Conservation (phyloP, 2,329 filamentous ascomycete species). For the Daldinia sp. region DNA sequence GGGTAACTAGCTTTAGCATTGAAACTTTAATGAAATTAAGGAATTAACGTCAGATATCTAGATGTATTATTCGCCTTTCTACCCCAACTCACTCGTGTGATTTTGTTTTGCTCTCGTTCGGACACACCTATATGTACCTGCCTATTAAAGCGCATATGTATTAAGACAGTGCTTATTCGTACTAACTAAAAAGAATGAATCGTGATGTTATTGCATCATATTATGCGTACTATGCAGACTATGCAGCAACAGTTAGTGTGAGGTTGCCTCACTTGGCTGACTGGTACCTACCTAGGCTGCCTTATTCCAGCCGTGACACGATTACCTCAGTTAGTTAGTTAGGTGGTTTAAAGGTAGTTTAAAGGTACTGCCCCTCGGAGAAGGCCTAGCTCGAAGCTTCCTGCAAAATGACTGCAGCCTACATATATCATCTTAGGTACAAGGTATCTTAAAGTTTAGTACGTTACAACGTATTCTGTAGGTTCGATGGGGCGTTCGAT, state of each 20-base stretch:
- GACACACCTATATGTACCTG: neutral
- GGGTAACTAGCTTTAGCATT: too few species aligned
- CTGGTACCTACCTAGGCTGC: too few species aligned
- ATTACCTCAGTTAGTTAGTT: too few species aligned
- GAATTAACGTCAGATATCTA: neutral
- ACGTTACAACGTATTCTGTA: too few species aligned
- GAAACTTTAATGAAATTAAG: neutral
- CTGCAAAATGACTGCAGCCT: constrained; percentile 11
- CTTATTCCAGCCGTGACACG: too few species aligned
- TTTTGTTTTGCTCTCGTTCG: neutral
- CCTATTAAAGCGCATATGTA: neutral
- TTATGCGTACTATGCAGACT: neutral
- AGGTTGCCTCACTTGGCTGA: constrained; percentile 21
- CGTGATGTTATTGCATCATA: neutral
- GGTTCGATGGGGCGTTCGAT: too few species aligned
- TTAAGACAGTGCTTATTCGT: too few species aligned
- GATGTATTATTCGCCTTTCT: neutral
- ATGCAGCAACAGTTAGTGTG: constrained; percentile 17
- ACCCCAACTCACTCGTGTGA: neutral
- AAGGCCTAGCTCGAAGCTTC: constrained; percentile 14
- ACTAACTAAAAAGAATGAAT: neutral
- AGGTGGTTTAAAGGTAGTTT: too few species aligned
- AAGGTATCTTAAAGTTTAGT: too few species aligned
- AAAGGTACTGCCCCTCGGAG: neutral
- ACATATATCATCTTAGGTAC: neutral